Conservation (phyloP, 1,284 basidiomycete species). For the Tilletia indica region DNA sequence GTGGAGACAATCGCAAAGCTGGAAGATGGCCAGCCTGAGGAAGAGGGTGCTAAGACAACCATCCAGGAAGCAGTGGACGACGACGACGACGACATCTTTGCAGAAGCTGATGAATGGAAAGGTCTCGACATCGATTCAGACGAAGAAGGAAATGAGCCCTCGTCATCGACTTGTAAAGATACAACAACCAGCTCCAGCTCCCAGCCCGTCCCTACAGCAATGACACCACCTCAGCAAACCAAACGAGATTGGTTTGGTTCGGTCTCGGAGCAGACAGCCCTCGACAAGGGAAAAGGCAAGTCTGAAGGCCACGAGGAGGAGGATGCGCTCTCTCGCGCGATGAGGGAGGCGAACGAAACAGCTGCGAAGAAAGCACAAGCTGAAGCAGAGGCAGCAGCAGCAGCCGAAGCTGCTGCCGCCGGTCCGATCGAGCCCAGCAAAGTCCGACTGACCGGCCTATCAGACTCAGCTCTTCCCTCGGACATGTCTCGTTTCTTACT, state of each 20-base stretch:
- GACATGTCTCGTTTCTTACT: constrained; percentile 15
- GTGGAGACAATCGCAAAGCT: not conserved
- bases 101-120: constrained; percentile 6
- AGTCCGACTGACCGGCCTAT: not conserved
- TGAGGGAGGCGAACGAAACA: constrained; percentile 7
- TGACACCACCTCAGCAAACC: not conserved
- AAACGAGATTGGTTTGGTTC: constrained; percentile 10
- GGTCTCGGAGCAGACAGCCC: not conserved
- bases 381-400: not conserved
- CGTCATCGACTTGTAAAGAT: not conserved
- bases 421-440: not conserved
- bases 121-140: constrained; percentile 7
- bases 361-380: constrained; percentile 3
- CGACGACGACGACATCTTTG: constrained; percentile 18
- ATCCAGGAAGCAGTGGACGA: not conserved
- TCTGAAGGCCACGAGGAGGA: not conserved
- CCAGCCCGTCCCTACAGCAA: not conserved
- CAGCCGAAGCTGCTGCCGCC: not conserved
- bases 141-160: not conserved
- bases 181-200: not conserved
- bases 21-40: not conserved
- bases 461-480: constrained; percentile 3
- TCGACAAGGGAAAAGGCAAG: not conserved
- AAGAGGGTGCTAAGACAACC: not conserved
- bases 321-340: constrained; percentile 1